Conservation (phyloP, 805 yeast genomes). For the Wickerhamomyces hampshirensis region DNA sequence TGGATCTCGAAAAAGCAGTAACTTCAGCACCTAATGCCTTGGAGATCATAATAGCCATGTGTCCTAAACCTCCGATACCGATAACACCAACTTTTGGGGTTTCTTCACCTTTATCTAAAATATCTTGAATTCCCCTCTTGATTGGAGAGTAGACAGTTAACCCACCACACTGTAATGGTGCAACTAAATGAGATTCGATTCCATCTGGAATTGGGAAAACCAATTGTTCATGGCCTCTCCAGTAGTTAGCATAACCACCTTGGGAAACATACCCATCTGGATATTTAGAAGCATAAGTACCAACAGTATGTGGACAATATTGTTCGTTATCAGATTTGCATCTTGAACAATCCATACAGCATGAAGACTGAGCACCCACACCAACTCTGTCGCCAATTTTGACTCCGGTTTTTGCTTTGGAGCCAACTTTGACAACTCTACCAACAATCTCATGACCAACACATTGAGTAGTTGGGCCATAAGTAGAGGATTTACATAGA, state of each 20-base stretch:
- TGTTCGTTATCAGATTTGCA: constrained; percentile 52
- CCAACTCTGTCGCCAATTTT: constrained; percentile 76
- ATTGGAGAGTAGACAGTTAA: constrained; percentile 68
- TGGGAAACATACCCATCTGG: constrained; percentile 44
- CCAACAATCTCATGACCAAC: constrained; percentile 75
- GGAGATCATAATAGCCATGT: constrained; percentile 51
- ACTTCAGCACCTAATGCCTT: constrained; percentile 59
- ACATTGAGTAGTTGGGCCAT: constrained; percentile 36
- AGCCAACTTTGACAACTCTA: constrained; percentile 52
- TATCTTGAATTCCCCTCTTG: constrained; percentile 32
- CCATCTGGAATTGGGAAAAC: constrained; percentile 59
- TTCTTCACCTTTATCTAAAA: constrained; percentile 15
- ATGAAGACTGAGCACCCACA: constrained; percentile 63
- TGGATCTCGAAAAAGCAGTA: constrained; percentile 48
- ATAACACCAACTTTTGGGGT: constrained; percentile 44
- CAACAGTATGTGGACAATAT: constrained; percentile 45
- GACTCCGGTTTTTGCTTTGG: constrained; percentile 40
- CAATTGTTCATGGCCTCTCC: constrained; percentile 59
- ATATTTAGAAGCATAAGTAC: constrained; percentile 49
- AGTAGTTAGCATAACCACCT: constrained; percentile 69
- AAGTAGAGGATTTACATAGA: constrained; percentile 19
- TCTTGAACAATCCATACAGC: constrained; percentile 59
- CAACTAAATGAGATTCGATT: constrained; percentile 49
- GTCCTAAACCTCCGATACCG: constrained; percentile 57
- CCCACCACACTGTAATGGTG: constrained; percentile 78